Evolutionary conservation across 192 early-diverging fungal genomes (phyloP), one percentile per base, ranked within the genome.

Genomic region (Diversispora epigaea): DNA sequence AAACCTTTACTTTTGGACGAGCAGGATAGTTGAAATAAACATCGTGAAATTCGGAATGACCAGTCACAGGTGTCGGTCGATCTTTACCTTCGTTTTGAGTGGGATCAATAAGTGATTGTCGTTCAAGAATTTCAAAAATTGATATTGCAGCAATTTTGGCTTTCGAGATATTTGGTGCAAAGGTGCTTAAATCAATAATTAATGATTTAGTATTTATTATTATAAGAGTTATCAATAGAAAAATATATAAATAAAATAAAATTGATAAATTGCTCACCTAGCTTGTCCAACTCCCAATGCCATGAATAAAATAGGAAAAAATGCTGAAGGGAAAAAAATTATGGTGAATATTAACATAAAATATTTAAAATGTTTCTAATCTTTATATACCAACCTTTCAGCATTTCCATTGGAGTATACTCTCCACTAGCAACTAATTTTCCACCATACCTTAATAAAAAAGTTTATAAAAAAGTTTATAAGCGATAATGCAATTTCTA

Each of bases 261-360:
- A 15, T 12, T 40, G 40, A 43, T 17, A 17, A 63, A 41, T 15
- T 15, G 2, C 43, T 32, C 39, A 56, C 68, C 88, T 87, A 50
- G 86, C 86, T 56, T 86, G 82, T 47, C 88, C 91, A 64, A 94
- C 76, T 52, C 81, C 79, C 54, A 89, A 78, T 19, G 90, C 89
- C 8, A 87, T 85, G 67, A 93, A 88, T 58, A 96, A 87, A 55
- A 96, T 89, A 9, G 90, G 85, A 65, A 91, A 90, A 80, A 96
- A 88, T 52, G 90, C 91, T 71, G 77, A 80, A 63, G 91, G 86
- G 25, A 32, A 32, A 32, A 32, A 32, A 32, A 32, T 32, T 32
- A 32, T 32, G 25, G 25, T 32, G 25, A 32, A 32, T 32, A 32
- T 32, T 32, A 32, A 32, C 25, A n/a, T n/a, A 32, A 32, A 32